A percentile compares a stretch with the other conserved stretches of the same genome.
Evolutionary conservation across 208 protist species (phyloP).

Genomic region (Trypanosoma lewisi): DNA sequence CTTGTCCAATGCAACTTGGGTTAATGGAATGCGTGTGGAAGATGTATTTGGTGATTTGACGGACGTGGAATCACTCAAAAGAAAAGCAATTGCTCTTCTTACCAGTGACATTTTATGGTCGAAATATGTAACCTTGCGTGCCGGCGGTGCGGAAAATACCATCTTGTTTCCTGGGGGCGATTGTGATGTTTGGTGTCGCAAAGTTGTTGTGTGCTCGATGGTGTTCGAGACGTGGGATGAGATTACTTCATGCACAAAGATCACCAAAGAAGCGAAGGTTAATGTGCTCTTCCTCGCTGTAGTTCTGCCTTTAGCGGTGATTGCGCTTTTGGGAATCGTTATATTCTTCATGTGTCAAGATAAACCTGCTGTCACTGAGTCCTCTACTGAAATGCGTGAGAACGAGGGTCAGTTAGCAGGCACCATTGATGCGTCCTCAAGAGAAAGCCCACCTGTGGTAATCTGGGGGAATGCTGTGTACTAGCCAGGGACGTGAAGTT

Average conservation of each 20-base stretch:
- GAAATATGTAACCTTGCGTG: conserved; percentile 41
- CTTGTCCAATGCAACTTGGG: conserved; percentile 30
- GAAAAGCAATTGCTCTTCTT: conserved; percentile 19
- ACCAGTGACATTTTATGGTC: conserved; percentile 40
- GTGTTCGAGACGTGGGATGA: conserved; percentile 28
- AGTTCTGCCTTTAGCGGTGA: not conserved
- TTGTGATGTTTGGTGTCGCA: conserved; percentile 55
- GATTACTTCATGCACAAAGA: conserved; percentile 12
- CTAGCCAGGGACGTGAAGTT: too few relatives aligned
- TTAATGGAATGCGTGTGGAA: conserved; percentile 29
- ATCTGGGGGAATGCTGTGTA: too few relatives aligned
- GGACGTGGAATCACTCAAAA: conserved; percentile 21
- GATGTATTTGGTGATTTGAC: conserved; percentile 38
- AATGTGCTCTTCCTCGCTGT: conserved; percentile 10
- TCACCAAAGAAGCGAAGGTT: not conserved
- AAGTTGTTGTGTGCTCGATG: conserved; percentile 53
- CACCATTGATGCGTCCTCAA: too few relatives aligned
- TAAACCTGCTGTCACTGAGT: too few relatives aligned
- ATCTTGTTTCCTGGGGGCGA: conserved; percentile 31
- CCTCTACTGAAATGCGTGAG: too few relatives aligned
- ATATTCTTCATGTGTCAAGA: too few relatives aligned
- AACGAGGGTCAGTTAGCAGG: too few relatives aligned
- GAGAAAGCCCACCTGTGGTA: too few relatives aligned
- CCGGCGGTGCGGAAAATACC: conserved; percentile 31
- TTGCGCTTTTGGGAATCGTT: not conserved